Percentiles rank a stretch among this genome's conserved stretches.
These are phyloP conservation scores for Amesomyces nigricolor DNA, from an alignment of 2,329 filamentous ascomycete species.

Conservation along the genomic window DNA sequence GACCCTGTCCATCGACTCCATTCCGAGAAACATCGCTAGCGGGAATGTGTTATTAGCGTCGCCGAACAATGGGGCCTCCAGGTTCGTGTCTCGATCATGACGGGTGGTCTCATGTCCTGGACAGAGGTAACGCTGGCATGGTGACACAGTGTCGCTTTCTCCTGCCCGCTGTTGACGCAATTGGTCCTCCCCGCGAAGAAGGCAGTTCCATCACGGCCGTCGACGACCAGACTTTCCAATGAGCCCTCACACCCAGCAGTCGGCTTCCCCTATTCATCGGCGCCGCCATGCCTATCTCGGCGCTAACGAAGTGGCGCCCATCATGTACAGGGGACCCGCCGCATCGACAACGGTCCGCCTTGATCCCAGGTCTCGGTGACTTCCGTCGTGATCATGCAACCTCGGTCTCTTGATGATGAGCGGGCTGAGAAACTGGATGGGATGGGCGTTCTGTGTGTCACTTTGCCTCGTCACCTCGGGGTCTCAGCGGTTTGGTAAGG, in stretches of 20 bases:
- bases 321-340: constrained; percentile 10
- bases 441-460: constrained; percentile 3
- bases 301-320: background rate
- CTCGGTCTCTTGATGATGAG: background rate
- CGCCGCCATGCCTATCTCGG: background rate
- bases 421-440: background rate
- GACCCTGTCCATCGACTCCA: background rate
- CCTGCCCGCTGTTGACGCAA: background rate
- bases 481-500: background rate
- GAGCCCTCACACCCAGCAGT: background rate
- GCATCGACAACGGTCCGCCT: constrained; percentile 9
- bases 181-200: background rate
- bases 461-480: constrained; percentile 1
- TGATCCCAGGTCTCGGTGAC: constrained; percentile 11
- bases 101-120: too few species aligned
- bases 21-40: background rate
- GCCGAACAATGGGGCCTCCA: background rate
- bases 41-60: background rate
- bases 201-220: background rate
- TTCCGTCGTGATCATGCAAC: background rate
- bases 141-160: background rate
- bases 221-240: background rate
- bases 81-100: background rate
- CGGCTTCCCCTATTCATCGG: background rate
- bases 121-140: background rate